phyloP scores from a whole-genome alignment of 2,329 filamentous ascomycete species.

The Lachnellula occidentalis region DNA sequence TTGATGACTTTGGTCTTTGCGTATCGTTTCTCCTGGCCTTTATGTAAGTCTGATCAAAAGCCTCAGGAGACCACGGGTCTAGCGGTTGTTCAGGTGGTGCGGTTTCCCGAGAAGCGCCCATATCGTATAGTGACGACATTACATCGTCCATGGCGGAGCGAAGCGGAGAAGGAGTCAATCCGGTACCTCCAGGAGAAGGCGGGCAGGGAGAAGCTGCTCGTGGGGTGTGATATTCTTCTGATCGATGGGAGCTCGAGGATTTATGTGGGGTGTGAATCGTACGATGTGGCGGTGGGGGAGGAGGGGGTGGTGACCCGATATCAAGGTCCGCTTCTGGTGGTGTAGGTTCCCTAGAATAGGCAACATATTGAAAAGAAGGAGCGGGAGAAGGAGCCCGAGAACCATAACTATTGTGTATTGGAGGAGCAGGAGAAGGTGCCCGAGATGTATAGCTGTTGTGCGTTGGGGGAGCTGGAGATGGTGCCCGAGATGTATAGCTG shows the following conservation, averaged over 20 bases:
- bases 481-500: constrained; percentile 13
- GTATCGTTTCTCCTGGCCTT: constrained; percentile 30
- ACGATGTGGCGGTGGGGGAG: constrained; percentile 78
- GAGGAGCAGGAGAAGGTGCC: constrained; percentile 35
- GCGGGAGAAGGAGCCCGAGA: constrained; percentile 34
- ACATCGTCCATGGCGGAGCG: constrained; percentile 97
- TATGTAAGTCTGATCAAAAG: constrained; percentile 53
- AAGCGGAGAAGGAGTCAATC: constrained; percentile 82
- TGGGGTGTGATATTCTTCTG: constrained; percentile 47
- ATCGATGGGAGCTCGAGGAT: constrained; percentile 32
- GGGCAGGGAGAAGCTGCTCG: constrained; percentile 58
- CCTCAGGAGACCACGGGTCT: constrained; percentile 87
- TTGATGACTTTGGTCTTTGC: constrained; percentile 63
- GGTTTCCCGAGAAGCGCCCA: constrained; percentile 58
- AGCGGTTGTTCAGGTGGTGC: constrained; percentile 52
- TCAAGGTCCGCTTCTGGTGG: constrained; percentile 35
- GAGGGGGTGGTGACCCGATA: constrained; percentile 46
- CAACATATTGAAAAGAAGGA: constrained; percentile 27
- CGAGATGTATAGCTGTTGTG: constrained; percentile 28
- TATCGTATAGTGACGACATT: constrained; percentile 88
- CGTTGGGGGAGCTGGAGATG: constrained; percentile 25
- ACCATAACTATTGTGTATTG: constrained; percentile 16
- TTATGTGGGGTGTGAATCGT: constrained; percentile 39
- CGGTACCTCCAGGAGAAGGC: constrained; percentile 60
- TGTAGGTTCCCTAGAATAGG: constrained; percentile 33